A percentile compares a stretch with the other conserved stretches of the same genome.
Conservation (phyloP, 441 rosid species). For the Pelargonium myrrhifolium region DNA sequence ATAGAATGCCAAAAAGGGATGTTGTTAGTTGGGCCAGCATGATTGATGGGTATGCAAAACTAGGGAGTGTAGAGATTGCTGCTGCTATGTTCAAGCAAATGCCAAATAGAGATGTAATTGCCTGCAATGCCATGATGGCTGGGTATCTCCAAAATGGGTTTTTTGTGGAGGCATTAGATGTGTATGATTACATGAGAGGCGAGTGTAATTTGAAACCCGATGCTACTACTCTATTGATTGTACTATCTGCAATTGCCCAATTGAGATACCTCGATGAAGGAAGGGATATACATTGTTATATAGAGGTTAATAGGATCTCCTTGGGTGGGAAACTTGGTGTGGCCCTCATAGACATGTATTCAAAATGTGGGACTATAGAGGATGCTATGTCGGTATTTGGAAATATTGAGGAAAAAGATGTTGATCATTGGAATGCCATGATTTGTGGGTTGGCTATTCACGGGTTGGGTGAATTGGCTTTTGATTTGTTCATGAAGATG, state of each 20-base stretch:
- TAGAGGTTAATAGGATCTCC: conserved; percentile 23
- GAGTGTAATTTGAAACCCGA: conserved; percentile 34
- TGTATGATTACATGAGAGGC: conserved; percentile 35
- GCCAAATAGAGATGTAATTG: conserved; percentile 46
- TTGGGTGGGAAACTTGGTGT: conserved; percentile 51
- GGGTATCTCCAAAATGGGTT: conserved; percentile 42
- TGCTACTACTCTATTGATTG: conserved; percentile 40
- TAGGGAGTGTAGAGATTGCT: conserved; percentile 36
- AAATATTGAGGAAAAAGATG: conserved; percentile 28
- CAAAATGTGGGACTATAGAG: conserved; percentile 50
- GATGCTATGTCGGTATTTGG: conserved; percentile 41
- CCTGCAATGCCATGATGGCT: conserved; percentile 54
- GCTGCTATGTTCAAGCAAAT: conserved; percentile 38
- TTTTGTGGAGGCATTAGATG: conserved; percentile 41
- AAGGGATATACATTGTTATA: conserved; percentile 31
- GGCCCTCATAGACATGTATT: conserved; percentile 53
- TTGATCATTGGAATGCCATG: conserved; percentile 71
- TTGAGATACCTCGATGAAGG: conserved; percentile 43
- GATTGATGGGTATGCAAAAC: conserved; percentile 55
- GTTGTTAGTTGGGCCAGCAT: conserved; percentile 53
- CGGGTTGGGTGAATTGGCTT: conserved; percentile 53
- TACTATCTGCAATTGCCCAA: conserved; percentile 50
- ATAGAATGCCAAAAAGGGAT: conserved; percentile 46
- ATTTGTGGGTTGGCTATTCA: conserved; percentile 58
- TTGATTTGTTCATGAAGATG: conserved; percentile 43